Evolutionary conservation across 2,329 filamentous ascomycete species (phyloP).

Genomic region (Phaeoacremonium minimum): DNA sequence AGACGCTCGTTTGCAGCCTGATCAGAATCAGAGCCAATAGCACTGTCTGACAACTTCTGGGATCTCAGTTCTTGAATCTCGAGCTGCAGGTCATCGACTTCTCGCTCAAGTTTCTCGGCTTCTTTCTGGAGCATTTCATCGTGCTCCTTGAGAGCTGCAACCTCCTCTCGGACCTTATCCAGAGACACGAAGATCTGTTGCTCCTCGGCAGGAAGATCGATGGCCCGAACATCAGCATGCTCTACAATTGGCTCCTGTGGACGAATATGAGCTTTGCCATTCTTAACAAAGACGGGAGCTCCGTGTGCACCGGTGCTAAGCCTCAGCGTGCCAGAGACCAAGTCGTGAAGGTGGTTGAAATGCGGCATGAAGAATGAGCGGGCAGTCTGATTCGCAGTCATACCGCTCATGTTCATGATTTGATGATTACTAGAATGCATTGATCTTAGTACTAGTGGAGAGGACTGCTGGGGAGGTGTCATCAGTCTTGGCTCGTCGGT

Average conservation of each 20-base stretch:
- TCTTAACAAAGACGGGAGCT: conserved; percentile 51
- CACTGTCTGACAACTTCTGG: conserved; percentile 35
- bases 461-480: conserved; percentile 1
- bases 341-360: conserved; percentile 51
- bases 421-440: too few species aligned
- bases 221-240: conserved; percentile 45
- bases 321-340: conserved; percentile 49
- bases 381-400: conserved; percentile 31
- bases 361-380: conserved; percentile 52
- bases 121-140: conserved; percentile 52
- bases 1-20: not conserved
- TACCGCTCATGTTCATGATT: conserved; percentile 12
- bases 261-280: conserved; percentile 44
- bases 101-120: conserved; percentile 46
- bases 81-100: conserved; percentile 44
- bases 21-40: conserved; percentile 37
- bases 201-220: conserved; percentile 48
- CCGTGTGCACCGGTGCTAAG: conserved; percentile 49
- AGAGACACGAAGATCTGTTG: conserved; percentile 56
- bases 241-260: conserved; percentile 26
- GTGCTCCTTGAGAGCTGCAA: conserved; percentile 50
- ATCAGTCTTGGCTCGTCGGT: too few species aligned
- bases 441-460: too few species aligned
- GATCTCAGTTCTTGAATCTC: conserved; percentile 39
- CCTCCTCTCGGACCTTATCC: conserved; percentile 58